Conservation (phyloP, 805 yeast species). For the Candida dendrica region DNA sequence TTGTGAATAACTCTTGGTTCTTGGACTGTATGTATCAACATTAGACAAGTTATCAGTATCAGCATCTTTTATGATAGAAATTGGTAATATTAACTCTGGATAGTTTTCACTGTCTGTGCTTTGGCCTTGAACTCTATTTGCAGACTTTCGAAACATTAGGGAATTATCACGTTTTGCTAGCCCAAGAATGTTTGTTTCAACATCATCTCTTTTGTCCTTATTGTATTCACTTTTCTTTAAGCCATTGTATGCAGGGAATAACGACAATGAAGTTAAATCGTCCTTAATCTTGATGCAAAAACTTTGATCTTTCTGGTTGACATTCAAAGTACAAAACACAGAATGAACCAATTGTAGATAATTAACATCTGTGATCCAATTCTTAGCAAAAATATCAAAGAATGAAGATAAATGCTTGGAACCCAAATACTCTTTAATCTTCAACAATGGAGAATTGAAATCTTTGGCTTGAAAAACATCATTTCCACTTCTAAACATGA, state of each 20-base stretch:
- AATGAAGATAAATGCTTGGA: conserved; percentile 15
- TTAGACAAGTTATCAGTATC: not conserved
- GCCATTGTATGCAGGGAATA: conserved; percentile 21
- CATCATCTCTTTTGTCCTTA: too few species aligned
- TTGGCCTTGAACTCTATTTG: too few species aligned
- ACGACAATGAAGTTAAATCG: conserved; percentile 21
- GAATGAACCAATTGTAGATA: conserved; percentile 32
- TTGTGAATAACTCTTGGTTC: conserved; percentile 17
- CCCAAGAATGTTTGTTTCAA: too few species aligned
- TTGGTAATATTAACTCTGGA: conserved; percentile 6
- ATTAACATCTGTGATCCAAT: conserved; percentile 30
- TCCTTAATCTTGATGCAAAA: conserved; percentile 33
- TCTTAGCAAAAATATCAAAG: conserved; percentile 34
- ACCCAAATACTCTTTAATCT: conserved; percentile 2
- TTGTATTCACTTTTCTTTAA: not conserved
- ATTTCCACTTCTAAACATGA: conserved; percentile 25
- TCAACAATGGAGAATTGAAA: conserved; percentile 8
- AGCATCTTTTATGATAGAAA: conserved; percentile 2
- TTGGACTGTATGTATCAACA: conserved; percentile 3
- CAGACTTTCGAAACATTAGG: too few species aligned
- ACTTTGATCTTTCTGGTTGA: conserved; percentile 16
- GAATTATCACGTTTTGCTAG: too few species aligned
- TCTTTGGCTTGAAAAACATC: conserved; percentile 6
- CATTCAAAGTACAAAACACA: conserved; percentile 34
- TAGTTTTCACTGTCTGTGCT: not conserved